These are phyloP conservation scores for Eudorina sp. DNA, from an alignment of 139 green algal genomes.

Conservation along the genomic window DNA sequence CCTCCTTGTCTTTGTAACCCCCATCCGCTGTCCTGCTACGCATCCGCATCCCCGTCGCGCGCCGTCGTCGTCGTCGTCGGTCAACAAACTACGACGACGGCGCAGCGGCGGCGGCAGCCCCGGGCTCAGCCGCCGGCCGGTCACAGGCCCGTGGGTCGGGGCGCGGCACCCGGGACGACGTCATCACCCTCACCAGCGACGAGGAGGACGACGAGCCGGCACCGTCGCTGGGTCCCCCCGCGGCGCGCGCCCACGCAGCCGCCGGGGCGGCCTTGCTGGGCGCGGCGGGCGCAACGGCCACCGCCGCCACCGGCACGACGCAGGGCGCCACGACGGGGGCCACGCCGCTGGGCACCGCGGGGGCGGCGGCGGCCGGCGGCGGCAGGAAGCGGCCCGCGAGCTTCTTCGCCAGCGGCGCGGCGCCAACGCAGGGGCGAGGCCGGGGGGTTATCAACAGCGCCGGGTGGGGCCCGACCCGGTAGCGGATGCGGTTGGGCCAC, in stretches of 20 bases:
- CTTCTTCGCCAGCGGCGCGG: slow-evolving; percentile 20
- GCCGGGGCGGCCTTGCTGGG: not conserved
- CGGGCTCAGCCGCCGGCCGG: not conserved
- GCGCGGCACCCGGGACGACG: not conserved
- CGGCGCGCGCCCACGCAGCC: slow-evolving; percentile 13
- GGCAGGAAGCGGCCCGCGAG: slow-evolving; percentile 42
- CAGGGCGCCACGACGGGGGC: not conserved
- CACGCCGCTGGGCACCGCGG: not conserved
- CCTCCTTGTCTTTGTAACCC: not conserved
- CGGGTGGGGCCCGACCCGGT: not conserved
- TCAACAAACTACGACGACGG: no score
- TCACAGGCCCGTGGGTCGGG: not conserved
- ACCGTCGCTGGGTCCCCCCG: not conserved
- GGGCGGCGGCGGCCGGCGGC: not conserved
- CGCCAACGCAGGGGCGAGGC: not conserved
- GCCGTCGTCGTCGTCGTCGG: not conserved
- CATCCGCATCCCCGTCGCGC: not conserved
- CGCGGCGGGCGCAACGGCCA: no score
- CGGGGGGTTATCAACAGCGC: no score
- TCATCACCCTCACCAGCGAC: slow-evolving; percentile 9
- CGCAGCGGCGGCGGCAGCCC: not conserved
- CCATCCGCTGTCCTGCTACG: not conserved
- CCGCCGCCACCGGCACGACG: not conserved
- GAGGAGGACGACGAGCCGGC: slow-evolving; percentile 21
- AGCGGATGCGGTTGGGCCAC: no score